Evolutionary conservation across 306 rosid genomes (phyloP), one percentile per base, ranked within the genome.

Genomic region (Fragaria vesca): DNA sequence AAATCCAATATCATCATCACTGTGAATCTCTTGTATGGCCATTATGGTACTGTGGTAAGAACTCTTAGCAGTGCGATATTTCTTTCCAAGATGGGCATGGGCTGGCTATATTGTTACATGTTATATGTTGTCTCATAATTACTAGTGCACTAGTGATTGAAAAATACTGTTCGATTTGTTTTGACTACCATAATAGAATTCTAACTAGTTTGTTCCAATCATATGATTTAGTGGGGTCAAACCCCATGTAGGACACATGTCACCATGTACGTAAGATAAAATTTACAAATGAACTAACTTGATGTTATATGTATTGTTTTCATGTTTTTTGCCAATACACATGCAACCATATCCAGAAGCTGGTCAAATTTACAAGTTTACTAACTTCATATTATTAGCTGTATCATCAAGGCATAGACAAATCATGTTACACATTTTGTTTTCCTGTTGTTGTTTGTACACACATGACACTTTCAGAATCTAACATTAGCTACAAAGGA

Each of bases 1-100:
- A 66, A 55, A 32, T 73, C 51, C 55, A 66, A 58, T 71, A 62
- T 67, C 61, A 50, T 73, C 76, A 20, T 78, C 24, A 65, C 65
- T 50, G 38, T 72, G 26, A 26, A 67, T 65, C 76, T 74, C 57
- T 34, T 47, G 77, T 17, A 12, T 28, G 28, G 5, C 57, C 1
- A 11, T 42, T 54, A 6, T n/a, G 18, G 67, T 68, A 45, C 48
- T 51, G 50, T 51, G 34, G 32, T 73, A 50, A 55, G 52, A 40
- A 50, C 43, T 21, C 79, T 77, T 58, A 8, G 77, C 57, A 61
- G 46, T 12, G 21, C 7, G 47, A 2, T 71, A 60, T 54, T 12
- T 62, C 24, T 62, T 60, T 43, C 50, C 12, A 9, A 20, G 51
- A 67, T 61, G 76, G 72, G 60, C 30, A 75, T 57, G 76, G 10